These are phyloP conservation scores for Penicillium bialowiezense DNA, from an alignment of 495 filamentous ascomycete species.

Conservation along the genomic window DNA sequence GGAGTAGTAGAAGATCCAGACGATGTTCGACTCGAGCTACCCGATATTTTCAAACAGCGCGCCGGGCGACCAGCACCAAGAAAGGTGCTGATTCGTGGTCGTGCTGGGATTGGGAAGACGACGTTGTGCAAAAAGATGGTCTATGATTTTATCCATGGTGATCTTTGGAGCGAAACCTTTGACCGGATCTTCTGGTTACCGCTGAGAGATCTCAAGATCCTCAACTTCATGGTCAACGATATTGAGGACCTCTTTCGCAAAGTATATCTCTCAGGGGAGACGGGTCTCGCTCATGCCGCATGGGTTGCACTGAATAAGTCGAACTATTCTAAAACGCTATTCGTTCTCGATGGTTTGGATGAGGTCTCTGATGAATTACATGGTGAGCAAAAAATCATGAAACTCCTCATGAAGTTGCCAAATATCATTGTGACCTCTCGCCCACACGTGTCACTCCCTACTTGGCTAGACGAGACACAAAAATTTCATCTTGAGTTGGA, in stretches of 20 bases:
- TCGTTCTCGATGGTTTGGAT: conserved; percentile 42
- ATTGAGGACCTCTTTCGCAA: conserved; percentile 21
- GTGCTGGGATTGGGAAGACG: conserved; percentile 42
- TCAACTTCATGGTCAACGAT: conserved; percentile 6
- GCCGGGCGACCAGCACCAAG: conserved; percentile 10
- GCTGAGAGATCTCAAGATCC: conserved; percentile 21
- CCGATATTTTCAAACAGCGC: neutral
- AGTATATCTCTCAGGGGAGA: conserved; percentile 22
- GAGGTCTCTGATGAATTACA: conserved; percentile 33
- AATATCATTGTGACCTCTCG: conserved; percentile 20
- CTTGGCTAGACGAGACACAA: neutral
- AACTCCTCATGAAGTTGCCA: conserved; percentile 30
- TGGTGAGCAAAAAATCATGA: conserved; percentile 17
- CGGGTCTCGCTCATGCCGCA: neutral
- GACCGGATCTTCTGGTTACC: conserved; percentile 40
- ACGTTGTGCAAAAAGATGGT: conserved; percentile 47
- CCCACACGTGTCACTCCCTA: conserved; percentile 9
- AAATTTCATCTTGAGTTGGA: conserved; percentile 18
- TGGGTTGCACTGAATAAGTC: neutral
- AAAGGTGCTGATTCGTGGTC: conserved; percentile 40
- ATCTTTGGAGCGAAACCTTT: conserved; percentile 25
- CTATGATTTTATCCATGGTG: conserved; percentile 7
- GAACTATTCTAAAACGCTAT: conserved; percentile 19
- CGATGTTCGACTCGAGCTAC: neutral
- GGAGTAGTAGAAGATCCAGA: neutral